Base-by-base conservation (phyloP, 2,329 filamentous ascomycete genomes). In the Pleurostoma richardsiae region DNA sequence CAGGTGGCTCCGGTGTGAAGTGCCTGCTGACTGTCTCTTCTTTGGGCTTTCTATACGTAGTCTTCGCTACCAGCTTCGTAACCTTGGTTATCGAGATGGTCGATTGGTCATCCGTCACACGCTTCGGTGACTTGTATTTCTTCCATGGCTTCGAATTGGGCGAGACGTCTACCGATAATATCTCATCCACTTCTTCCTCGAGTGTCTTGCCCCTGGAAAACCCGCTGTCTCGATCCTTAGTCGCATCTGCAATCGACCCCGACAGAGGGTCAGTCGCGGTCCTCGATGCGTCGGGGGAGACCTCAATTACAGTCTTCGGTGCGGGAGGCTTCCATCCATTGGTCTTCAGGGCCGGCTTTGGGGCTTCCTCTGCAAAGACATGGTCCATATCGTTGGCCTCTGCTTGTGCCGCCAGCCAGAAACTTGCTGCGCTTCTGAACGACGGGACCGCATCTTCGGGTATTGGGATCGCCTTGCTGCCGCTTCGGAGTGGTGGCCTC, bases 381-480 rank as follows among this genome's bases (percentile, higher is more conserved):
- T 19, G 19, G 19, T 36, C 33, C 33, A 2, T n/a, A 8, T 36
- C 33, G 2, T 36, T n/a, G 8, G 33, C n/a, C 33, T 36, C 30
- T 7, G 48, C 55, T 39, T 66, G 62, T 5, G 61, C 63, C 7
- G 63, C 55, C 43, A 58, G 56, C 54, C 65, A 64, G 4, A 73
- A 52, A 27, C 56, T 64, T 8, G 69, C 61, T 29, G 73, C 70
- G 49, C 64, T 73, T 3, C 69, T 69, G 45, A 76, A 77, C 0
- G 64, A 60, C 8, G 55, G 57, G 11, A 56, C 51, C 3, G 63
- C 65, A 54, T 67, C 56, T 11, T 61, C 51, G 4, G 72, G 64
- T 33, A 72, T 65, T 4, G 67, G 54, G 1, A 62, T 52, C 3
- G 63, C 62, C 49, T 64, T 62, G 50, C 59, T 71, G 5, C 66